These are phyloP conservation scores for Basipetospora chlamydospora DNA, from an alignment of 2,329 filamentous ascomycete species.

Conservation along the genomic window DNA sequence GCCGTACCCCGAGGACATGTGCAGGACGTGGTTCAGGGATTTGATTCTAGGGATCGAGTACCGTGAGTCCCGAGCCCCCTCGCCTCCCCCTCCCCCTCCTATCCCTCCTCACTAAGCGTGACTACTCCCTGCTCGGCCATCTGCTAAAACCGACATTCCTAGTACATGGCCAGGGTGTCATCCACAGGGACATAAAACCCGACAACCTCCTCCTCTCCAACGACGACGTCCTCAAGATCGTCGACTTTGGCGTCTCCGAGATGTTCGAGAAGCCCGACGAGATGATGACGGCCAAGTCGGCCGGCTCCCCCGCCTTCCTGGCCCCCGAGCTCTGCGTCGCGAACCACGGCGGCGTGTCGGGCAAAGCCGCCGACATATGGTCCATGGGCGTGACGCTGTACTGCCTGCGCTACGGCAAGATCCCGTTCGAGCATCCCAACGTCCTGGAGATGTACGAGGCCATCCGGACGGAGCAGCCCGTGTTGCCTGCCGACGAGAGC, in stretches of 20 bases:
- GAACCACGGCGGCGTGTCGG: slow-evolving; percentile 75
- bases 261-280: slow-evolving; percentile 80
- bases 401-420: slow-evolving; percentile 74
- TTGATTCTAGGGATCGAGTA: slow-evolving; percentile 93
- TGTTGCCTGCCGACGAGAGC: slow-evolving; percentile 49
- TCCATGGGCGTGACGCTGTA: slow-evolving; percentile 95
- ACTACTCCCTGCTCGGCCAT: not conserved
- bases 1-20: slow-evolving; percentile 70
- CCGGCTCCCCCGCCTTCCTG: slow-evolving; percentile 87
- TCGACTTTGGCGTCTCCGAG: slow-evolving; percentile 97
- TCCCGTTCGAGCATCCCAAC: slow-evolving; percentile 70
- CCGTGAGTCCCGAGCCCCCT: slow-evolving; percentile 33
- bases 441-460: slow-evolving; percentile 82
- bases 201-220: slow-evolving; percentile 85
- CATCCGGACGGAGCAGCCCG: slow-evolving; percentile 57
- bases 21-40: slow-evolving; percentile 87
- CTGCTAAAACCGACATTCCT: slow-evolving; percentile 8
- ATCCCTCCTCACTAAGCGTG: not conserved
- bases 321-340: slow-evolving; percentile 83
- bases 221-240: slow-evolving; percentile 90
- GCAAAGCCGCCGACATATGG: slow-evolving; percentile 89
- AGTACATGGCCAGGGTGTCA: slow-evolving; percentile 89
- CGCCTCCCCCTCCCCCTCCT: not conserved
- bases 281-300: slow-evolving; percentile 87
- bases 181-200: slow-evolving; percentile 95